Evolutionary conservation across 2,329 filamentous ascomycete species (phyloP), one percentile per base, ranked within the genome.

Genomic region (Didymellaceae sp.): DNA sequence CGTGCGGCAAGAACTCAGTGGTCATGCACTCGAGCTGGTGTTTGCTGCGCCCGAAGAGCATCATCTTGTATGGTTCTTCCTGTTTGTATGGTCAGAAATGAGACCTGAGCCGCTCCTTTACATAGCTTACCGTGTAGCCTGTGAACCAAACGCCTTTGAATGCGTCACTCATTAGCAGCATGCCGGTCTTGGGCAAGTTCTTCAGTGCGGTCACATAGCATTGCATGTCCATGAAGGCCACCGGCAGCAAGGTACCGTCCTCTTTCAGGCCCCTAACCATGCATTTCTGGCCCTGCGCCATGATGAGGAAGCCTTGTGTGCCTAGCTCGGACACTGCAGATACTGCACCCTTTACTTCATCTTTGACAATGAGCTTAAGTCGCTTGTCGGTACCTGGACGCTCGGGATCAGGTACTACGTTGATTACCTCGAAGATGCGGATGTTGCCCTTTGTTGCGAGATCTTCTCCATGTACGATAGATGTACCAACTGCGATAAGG

Each of bases 221-320:
- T 75, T 90, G 94, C 86, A 97, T 95, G 67, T 99, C 94, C 81
- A 99, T 89, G 68, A 99, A 99, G 0, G 94, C 94, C 3, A 99
- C 93, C 0, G 94, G 94, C 1, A 97, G 80, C 43, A 97, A 82
- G 1, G 89, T 91, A 0, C 92, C 91, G 68, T 99, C 94, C 72
- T 99, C 94, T 71, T 97, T 97, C 3, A 99, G 81, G 31, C 94
- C 94, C 52, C 94, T 83, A 1, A 99, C 91, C 89, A 99, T 95
- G 71, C 91, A 93, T 74, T 99, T 99, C 67, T 97, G 92, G 1
- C 94, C 94, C 69, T 99, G 94, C 0, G 92, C 91, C 31, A 89
- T 89, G 55, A 94, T 86, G 80, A 95, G 86, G 60, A 93, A 91
- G 1, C 89, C 94, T 73, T 94, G 91, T 0, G 87, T 91, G 32